Base-by-base conservation (phyloP, 352 stramenopile genomes). In the Phytophthora vignae region DNA sequence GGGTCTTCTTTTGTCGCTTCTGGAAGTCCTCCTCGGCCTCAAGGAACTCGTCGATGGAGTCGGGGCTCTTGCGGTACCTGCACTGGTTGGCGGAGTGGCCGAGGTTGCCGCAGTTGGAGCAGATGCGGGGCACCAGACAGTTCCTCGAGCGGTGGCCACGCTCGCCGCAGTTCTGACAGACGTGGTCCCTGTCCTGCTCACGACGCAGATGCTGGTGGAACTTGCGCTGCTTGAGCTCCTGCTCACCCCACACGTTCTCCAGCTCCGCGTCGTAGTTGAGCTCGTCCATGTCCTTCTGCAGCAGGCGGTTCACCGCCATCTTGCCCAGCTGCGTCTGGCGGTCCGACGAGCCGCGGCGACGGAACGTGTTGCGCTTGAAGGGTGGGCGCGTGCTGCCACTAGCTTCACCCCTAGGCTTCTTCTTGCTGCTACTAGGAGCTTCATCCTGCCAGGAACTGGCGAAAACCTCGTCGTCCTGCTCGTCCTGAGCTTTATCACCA, bases 81-180 rank as follows among this genome's bases (percentile, higher is more conserved):
- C 88, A 95, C 55, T 92, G 75, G 63, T 55, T 54, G 22, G 66
- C 65, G 22, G 66, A 68, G 70, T 95, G 88, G 40, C 87, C 88
- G 14, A 95, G 69, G 48, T 83, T 87, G 53, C 88, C 88, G 59
- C 88, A 95, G 69, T 91, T 91, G 55, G 81, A 84, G 80, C 88
- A 95, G 74, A 95, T 94, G 52, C 75, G 62, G 5, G 88, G 88
- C 48, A 95, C 65, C 59, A 92, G 71, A 53, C 88, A 95, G 77
- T 93, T 90, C 59, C 74, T 76, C 15, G 82, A 55, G 17, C 90
- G 73, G 67, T 95, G 88, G 15, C 88, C 88, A 2, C 58, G 82
- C 67, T 95, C 86, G 21, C 88, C 88, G 71, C 88, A 95, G 65
- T 95, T 95, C 29, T 67, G 77, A 67, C 88, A 95, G 54, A 94